phyloP scores from a whole-genome alignment of 2,329 filamentous ascomycete species.

The Elsinoe arachidis region DNA sequence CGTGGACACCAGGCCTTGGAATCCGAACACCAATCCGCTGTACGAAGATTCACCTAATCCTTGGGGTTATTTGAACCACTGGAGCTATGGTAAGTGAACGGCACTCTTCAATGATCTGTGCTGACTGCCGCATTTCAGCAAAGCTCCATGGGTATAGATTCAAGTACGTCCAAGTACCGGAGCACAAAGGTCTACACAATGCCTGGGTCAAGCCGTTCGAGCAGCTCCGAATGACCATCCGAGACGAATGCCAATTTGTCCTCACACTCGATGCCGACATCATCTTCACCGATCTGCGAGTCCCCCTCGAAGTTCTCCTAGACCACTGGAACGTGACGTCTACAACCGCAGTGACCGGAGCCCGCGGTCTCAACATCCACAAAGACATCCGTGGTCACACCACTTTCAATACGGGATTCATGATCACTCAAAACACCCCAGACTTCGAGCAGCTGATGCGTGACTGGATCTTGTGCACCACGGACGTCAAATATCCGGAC shows the following conservation, averaged over 20 bases:
- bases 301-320: constrained; percentile 42
- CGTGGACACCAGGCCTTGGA: background rate
- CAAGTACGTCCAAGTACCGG: constrained; percentile 37
- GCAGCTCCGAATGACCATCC: constrained; percentile 22
- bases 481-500: constrained; percentile 26
- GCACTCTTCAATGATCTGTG: too few species aligned
- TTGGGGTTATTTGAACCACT: constrained; percentile 26
- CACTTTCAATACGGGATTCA: constrained; percentile 38
- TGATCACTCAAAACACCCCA: constrained; percentile 34
- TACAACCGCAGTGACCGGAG: constrained; percentile 32
- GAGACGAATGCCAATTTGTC: constrained; percentile 34
- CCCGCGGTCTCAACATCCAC: constrained; percentile 35
- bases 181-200: constrained; percentile 34
- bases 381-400: constrained; percentile 32
- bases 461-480: constrained; percentile 27
- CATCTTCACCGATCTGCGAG: constrained; percentile 33
- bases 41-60: background rate
- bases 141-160: constrained; percentile 44
- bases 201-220: constrained; percentile 41
- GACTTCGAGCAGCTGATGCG: constrained; percentile 25
- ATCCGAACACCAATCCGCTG: background rate
- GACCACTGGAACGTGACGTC: constrained; percentile 38
- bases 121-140: constrained; percentile 21
- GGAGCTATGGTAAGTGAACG: constrained; percentile 23
- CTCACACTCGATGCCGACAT: constrained; percentile 40